phyloP scores from a whole-genome alignment of 495 filamentous ascomycete genomes.

The Darksidea phi region DNA sequence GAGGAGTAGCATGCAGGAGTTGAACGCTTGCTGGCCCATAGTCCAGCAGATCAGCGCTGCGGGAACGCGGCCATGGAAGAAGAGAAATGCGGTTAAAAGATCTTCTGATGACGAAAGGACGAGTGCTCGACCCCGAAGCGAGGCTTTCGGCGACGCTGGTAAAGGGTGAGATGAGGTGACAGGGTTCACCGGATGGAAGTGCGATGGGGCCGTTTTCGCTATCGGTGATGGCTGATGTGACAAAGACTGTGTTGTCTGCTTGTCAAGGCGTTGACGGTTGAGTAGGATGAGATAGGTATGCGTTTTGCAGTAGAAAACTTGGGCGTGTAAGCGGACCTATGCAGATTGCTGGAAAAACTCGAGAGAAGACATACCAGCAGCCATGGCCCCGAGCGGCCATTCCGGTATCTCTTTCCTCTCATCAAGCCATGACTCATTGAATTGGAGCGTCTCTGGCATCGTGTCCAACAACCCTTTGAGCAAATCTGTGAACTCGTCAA shows the following conservation, averaged over 20 bases:
- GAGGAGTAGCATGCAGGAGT: conserved; percentile 50
- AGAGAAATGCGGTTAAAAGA: conserved; percentile 48
- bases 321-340: not conserved
- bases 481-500: conserved; percentile 49
- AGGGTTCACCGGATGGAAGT: conserved; percentile 9
- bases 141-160: conserved; percentile 21
- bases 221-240: not conserved
- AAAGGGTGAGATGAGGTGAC: conserved; percentile 12
- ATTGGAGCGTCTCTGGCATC: conserved; percentile 47
- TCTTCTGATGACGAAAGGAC: conserved; percentile 46
- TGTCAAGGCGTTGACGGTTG: conserved; percentile 48
- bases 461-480: conserved; percentile 45
- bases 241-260: conserved; percentile 1
- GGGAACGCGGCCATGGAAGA: conserved; percentile 46
- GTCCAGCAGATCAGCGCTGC: conserved; percentile 51
- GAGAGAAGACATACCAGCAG: conserved; percentile 39
- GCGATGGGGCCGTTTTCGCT: conserved; percentile 1
- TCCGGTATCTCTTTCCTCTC: conserved; percentile 42
- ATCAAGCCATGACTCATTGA: conserved; percentile 49
- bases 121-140: conserved; percentile 44
- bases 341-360: not conserved
- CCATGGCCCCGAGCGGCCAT: conserved; percentile 49
- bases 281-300: conserved; percentile 50
- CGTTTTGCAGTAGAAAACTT: conserved; percentile 47
- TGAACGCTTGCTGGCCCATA: conserved; percentile 52